A percentile compares a stretch with the other conserved stretches of the same genome.
Conservation (phyloP, 805 yeast species). For the Torulaspora gathmanii region DNA sequence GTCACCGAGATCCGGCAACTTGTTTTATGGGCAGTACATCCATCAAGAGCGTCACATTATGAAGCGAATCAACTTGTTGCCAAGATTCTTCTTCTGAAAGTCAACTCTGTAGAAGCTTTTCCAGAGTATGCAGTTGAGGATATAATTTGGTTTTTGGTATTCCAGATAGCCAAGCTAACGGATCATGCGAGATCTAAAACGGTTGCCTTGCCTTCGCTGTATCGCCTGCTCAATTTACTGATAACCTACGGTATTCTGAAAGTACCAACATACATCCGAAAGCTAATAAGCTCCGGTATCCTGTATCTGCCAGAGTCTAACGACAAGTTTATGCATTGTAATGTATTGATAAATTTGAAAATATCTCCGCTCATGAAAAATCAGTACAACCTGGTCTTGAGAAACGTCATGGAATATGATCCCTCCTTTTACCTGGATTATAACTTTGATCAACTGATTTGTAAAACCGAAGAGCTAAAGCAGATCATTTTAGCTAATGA, state of each 20-base stretch:
- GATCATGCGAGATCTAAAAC: constrained; percentile 24
- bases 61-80: constrained; percentile 33
- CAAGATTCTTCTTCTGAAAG: constrained; percentile 27
- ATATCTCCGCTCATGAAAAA: constrained; percentile 44
- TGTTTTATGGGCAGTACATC: constrained; percentile 33
- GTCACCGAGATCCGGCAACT: constrained; percentile 29
- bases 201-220: constrained; percentile 36
- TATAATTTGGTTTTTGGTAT: constrained; percentile 35
- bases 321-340: constrained; percentile 51
- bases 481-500: constrained; percentile 20
- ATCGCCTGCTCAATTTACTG: constrained; percentile 43
- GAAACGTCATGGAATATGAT: constrained; percentile 45
- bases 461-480: constrained; percentile 34
- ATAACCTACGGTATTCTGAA: constrained; percentile 43
- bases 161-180: constrained; percentile 36
- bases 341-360: constrained; percentile 56
- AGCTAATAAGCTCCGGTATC: constrained; percentile 80
- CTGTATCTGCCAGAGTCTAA: constrained; percentile 54
- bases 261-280: constrained; percentile 60
- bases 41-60: constrained; percentile 29
- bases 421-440: constrained; percentile 33
- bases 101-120: constrained; percentile 27
- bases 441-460: constrained; percentile 32
- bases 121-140: constrained; percentile 37
- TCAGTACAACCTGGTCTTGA: constrained; percentile 53